phyloP scores from a whole-genome alignment of 73 alveolate species.

The Paramecium tetraurelia region DNA sequence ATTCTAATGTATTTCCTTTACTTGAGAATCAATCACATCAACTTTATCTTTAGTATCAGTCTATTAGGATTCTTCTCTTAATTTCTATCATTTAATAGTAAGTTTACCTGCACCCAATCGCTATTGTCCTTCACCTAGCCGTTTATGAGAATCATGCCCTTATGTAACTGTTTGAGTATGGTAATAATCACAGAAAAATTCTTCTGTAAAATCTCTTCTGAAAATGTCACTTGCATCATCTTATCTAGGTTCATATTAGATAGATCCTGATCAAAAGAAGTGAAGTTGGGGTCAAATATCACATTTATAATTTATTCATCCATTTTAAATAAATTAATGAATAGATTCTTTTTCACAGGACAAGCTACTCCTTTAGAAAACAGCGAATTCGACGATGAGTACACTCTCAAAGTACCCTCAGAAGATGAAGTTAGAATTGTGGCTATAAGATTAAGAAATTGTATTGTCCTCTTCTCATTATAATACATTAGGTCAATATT shows the following conservation, averaged over 20 bases:
- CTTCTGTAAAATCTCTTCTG: slow-evolving; percentile 26
- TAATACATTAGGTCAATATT: slow-evolving; percentile 7
- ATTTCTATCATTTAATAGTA: not conserved
- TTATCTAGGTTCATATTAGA: not conserved
- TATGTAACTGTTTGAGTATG: slow-evolving; percentile 50
- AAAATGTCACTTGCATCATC: slow-evolving; percentile 2
- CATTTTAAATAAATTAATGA: slow-evolving; percentile 1
- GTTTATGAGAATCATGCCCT: not conserved
- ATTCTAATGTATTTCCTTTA: slow-evolving; percentile 17
- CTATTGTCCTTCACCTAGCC: not conserved
- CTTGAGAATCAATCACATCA: not conserved
- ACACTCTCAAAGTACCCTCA: not conserved
- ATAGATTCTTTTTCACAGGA: not conserved
- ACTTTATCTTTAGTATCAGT: slow-evolving; percentile 28
- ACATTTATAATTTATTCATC: slow-evolving; percentile 40
- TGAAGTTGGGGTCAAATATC: slow-evolving; percentile 43
- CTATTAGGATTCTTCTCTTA: not conserved
- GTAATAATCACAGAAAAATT: not conserved
- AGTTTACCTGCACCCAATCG: slow-evolving; percentile 11
- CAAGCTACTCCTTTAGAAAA: not conserved
- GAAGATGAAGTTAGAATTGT: slow-evolving; percentile 41
- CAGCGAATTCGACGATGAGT: slow-evolving; percentile 18
- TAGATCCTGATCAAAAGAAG: slow-evolving; percentile 39
- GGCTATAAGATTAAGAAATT: slow-evolving; percentile 25
- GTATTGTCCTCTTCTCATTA: not conserved